Evolutionary conservation across 2,329 filamentous ascomycete species (phyloP), one percentile per base, ranked within the genome.

Genomic region (Westerdykella sp.): DNA sequence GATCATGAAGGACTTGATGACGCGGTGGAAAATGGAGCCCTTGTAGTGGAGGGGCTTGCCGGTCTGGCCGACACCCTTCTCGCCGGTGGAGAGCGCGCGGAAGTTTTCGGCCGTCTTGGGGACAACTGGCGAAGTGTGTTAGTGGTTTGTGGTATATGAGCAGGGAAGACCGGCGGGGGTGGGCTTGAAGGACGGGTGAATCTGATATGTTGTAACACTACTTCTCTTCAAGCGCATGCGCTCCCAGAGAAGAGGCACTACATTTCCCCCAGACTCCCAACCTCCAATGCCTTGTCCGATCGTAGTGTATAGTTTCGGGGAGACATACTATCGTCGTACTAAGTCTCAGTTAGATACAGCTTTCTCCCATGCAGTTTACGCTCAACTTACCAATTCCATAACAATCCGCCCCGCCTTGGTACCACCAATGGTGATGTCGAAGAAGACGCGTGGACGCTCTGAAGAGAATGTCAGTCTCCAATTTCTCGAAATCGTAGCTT

Each of bases 1-100:
- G 62, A 96, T 93, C 91, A 98, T 97, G 72, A 98, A 98, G 60
- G 87, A 80, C 77, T 96, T 96, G 74, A 98, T 98, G 52, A 98
- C 86, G 40, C 91, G 86, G 75, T 98, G 91, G 77, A 98, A 97
- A 57, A 74, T 75, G 48, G 87, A 94, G 56, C 87, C 79, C 76
- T 96, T 96, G 80, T 88, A 98, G 75, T 87, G 85, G 41, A 98
- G 78, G 37, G 84, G 85, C 72, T 90, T 90, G 66, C 89, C 90
- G 23, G 79, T 71, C 65, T 87, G 86, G 54, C 88, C 87, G 18
- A 78, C 57, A 48, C 91, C 91, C 73, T 95, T 96, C 75, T 97
- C 91, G 55, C 91, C 91, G 0, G 91, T 95, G 75, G 89, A 96
- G 49, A 96, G 81, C 42, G 83, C 81, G 61, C 90, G 87, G 77